phyloP scores from a whole-genome alignment of 139 green algal genomes.

The Chlorella sp. region DNA sequence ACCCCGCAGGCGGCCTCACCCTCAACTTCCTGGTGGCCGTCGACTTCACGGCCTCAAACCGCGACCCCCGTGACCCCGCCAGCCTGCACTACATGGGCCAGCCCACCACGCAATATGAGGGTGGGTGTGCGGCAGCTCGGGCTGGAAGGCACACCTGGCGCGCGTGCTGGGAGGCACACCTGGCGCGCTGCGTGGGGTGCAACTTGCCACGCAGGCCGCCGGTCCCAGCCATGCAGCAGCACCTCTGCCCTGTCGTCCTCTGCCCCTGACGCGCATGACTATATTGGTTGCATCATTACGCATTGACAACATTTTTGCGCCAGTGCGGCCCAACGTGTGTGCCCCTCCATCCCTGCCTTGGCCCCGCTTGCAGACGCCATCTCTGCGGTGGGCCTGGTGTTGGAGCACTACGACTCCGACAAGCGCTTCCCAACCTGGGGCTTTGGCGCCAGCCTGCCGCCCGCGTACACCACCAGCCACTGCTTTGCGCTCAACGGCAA shows the following conservation, averaged over 20 bases:
- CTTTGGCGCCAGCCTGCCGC: conserved; percentile 47
- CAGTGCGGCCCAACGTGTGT: too few species aligned
- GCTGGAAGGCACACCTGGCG: background rate
- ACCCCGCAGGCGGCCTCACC: conserved; percentile 31
- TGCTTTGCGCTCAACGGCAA: conserved; percentile 52
- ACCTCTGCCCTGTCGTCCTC: background rate
- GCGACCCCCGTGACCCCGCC: conserved; percentile 29
- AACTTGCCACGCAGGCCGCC: background rate
- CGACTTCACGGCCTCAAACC: conserved; percentile 60
- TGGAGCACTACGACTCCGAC: conserved; percentile 59
- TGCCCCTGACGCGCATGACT: background rate
- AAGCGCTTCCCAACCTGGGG: conserved; percentile 48
- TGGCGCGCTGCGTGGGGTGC: too few species aligned
- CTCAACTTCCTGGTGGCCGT: conserved; percentile 58
- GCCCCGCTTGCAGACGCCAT: conserved; percentile 41
- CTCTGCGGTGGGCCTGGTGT: conserved; percentile 42
- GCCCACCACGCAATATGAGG: conserved; percentile 50
- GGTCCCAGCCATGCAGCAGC: too few species aligned
- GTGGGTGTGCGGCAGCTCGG: background rate
- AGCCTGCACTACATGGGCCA: conserved; percentile 50
- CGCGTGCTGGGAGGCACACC: background rate
- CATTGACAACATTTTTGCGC: too few species aligned
- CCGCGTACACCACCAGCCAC: conserved; percentile 33
- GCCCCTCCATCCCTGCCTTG: background rate
- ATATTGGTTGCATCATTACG: background rate